Conservation (phyloP, 305 asterid genomes). For the Solanum chacoense region DNA sequence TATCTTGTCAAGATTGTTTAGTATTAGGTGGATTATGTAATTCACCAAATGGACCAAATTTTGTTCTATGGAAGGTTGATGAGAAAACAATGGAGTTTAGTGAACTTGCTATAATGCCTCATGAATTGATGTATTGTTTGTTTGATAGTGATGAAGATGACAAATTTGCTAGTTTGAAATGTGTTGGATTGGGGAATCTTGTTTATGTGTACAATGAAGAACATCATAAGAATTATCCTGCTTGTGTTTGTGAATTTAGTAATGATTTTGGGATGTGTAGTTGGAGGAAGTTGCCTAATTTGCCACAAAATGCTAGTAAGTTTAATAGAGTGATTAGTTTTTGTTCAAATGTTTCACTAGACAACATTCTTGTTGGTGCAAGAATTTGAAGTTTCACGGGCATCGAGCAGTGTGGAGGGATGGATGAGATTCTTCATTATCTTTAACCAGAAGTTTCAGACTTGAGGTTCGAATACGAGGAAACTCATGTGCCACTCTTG, state of each 20-base stretch:
- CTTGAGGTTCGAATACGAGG: background rate
- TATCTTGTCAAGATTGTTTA: constrained; percentile 12
- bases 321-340: constrained; percentile 8
- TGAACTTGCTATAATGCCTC: constrained; percentile 24
- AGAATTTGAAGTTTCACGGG: background rate
- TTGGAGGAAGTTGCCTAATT: constrained; percentile 22
- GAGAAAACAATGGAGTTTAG: constrained; percentile 23
- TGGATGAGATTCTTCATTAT: background rate
- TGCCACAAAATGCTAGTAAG: constrained; percentile 11
- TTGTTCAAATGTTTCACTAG: constrained; percentile 10
- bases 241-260: constrained; percentile 26
- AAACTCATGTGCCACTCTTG: background rate
- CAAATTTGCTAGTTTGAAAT: constrained; percentile 7
- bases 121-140: constrained; percentile 4
- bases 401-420: background rate
- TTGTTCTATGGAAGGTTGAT: constrained; percentile 25
- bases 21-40: constrained; percentile 28
- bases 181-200: constrained; percentile 19
- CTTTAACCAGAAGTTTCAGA: background rate
- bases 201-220: constrained; percentile 22
- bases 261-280: constrained; percentile 8
- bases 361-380: constrained; percentile 3
- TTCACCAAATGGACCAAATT: background rate
- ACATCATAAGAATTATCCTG: background rate
- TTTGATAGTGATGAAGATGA: background rate